Conservation (phyloP, 2,329 filamentous ascomycete genomes). For the Penicillium sp. region DNA sequence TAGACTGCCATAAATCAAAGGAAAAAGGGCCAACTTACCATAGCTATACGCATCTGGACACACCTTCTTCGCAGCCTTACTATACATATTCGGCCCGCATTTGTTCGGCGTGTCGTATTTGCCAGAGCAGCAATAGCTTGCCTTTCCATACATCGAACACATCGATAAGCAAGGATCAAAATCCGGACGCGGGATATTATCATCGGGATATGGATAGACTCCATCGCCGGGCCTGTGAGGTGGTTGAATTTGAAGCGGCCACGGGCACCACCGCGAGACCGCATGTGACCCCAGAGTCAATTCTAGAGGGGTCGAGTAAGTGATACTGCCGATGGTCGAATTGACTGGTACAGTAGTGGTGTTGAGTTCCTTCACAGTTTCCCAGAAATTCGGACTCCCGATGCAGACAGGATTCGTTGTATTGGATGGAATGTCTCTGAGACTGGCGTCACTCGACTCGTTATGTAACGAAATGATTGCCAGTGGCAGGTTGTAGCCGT, state of each 20-base stretch:
- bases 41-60: slow-evolving; percentile 85
- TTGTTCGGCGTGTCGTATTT: slow-evolving; percentile 58
- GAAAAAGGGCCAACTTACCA: slow-evolving; percentile 45
- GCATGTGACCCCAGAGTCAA: slow-evolving; percentile 52
- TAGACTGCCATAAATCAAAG: neutral
- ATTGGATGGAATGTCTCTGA: slow-evolving; percentile 65
- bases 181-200: slow-evolving; percentile 63
- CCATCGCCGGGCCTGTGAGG: slow-evolving; percentile 69
- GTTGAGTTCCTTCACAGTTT: slow-evolving; percentile 41
- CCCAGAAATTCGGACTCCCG: slow-evolving; percentile 61
- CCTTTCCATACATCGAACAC: slow-evolving; percentile 64
- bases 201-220: slow-evolving; percentile 76
- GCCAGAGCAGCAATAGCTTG: slow-evolving; percentile 72
- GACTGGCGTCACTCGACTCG: slow-evolving; percentile 58
- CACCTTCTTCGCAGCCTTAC: slow-evolving; percentile 64
- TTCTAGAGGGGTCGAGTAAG: slow-evolving; percentile 67
- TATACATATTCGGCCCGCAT: slow-evolving; percentile 67
- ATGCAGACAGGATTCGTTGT: slow-evolving; percentile 74
- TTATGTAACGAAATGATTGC: slow-evolving; percentile 37
- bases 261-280: slow-evolving; percentile 72
- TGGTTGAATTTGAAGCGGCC: slow-evolving; percentile 65
- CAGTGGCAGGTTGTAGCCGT: slow-evolving; percentile 70
- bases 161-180: slow-evolving; percentile 78
- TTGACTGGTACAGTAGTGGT: slow-evolving; percentile 47
- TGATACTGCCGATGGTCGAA: slow-evolving; percentile 55